Evolutionary conservation across 768 basidiomycete genomes (phyloP), one percentile per base, ranked within the genome.

Genomic region (Boletus rubropictus): DNA sequence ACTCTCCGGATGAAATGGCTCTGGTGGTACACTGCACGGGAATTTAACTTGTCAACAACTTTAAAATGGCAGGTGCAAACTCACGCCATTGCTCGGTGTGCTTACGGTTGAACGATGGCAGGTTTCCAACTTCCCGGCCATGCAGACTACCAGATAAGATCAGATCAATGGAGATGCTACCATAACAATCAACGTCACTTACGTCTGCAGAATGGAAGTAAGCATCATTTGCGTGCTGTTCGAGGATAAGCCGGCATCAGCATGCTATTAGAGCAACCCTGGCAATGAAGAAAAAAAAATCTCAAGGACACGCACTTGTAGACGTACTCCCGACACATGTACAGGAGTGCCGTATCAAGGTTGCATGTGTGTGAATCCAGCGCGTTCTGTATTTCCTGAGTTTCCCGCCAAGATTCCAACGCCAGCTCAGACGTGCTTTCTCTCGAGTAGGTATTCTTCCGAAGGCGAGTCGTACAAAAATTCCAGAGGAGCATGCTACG

Each of bases 401-500:
- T 75, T 65, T 89, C 86, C n/a, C 74, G 67, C 70, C 79, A 84
- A 2, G 80, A 78, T 40, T 81, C 78, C 46, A 79, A 68, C 5
- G 81, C 77, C 41, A 80, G 71, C 34, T 79, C 79, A 1, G 79
- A 75, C 37, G 77, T 76, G n/a, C 78, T 77, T 28, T 81, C 76
- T 18, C 69, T 69, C 10, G 68, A 62, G 47, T 71, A 70, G 0
- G 56, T 54, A 11, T 71, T 70, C 45, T 71, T 69, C 41, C 76
- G 61, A 22, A 81, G 67, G 3, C 79, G 78, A 39, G 74, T 72
- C 20, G 64, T 62, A 53, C 79, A 82, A 58, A 81, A 83, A 56
- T 79, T 84, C 86, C 86, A 90, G 4, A 89, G 70, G 9, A 90
- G 74, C 83, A 89, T 85, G 60, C 80, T 80, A 28, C 88, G 80